A percentile compares a stretch with the other conserved stretches of the same genome.
Conservation (phyloP, 2,329 filamentous ascomycete species). For the Neonectria magnoliae region DNA sequence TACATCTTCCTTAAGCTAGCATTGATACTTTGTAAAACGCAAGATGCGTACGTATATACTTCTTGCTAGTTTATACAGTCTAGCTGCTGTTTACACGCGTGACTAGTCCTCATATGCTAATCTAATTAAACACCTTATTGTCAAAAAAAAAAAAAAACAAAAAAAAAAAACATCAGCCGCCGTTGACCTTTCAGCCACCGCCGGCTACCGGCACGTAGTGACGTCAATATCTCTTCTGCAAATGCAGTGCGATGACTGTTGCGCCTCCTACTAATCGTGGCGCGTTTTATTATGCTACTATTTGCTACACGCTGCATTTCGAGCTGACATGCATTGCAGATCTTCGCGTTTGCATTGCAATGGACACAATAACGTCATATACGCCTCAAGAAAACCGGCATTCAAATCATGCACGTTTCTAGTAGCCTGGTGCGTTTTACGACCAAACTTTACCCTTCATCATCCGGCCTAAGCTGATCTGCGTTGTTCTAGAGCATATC, state of each 20-base stretch:
- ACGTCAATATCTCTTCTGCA: background rate
- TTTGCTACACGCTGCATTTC: background rate
- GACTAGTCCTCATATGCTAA: no score
- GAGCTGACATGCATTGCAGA: background rate
- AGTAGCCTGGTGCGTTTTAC: background rate
- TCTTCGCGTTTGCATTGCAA: background rate
- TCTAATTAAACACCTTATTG: no score
- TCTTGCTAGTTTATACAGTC: no score
- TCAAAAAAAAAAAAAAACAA: no score
- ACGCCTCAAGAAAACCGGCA: background rate
- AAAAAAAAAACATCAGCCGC: no score
- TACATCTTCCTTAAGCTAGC: no score
- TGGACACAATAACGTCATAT: background rate
- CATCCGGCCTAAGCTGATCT: background rate
- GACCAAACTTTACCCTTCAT: background rate
- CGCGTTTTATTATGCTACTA: background rate
- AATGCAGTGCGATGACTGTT: background rate
- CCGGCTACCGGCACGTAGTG: background rate
- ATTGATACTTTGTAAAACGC: no score
- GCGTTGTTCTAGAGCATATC: no score
- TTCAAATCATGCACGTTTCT: background rate
- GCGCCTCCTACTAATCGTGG: background rate
- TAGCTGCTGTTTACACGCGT: no score
- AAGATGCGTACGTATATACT: no score
- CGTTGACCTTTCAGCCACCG: no score